Evolutionary conservation across 805 yeast species (phyloP).

Genomic region (Kodamaea restingae): DNA sequence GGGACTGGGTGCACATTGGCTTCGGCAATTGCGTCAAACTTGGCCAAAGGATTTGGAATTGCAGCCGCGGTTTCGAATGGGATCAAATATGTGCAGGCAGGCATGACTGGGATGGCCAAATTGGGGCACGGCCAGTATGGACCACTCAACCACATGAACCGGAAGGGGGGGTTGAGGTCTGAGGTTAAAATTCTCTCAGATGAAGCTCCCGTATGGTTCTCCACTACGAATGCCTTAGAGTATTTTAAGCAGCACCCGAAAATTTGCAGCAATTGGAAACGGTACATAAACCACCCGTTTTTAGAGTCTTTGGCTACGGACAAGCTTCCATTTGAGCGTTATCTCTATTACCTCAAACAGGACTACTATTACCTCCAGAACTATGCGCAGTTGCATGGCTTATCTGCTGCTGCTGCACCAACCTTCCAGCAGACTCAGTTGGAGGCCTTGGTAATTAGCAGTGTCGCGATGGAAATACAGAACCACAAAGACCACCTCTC

Average conservation of each 20-base stretch:
- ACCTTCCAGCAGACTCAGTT: slow-evolving; percentile 46
- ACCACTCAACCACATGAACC: slow-evolving; percentile 60
- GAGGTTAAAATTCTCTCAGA: not conserved
- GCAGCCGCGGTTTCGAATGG: slow-evolving; percentile 50
- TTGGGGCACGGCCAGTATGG: slow-evolving; percentile 56
- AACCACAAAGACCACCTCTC: slow-evolving; percentile 51
- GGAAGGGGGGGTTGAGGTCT: not conserved
- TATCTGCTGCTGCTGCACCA: slow-evolving; percentile 62
- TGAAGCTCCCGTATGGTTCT: not conserved
- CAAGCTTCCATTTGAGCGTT: slow-evolving; percentile 45
- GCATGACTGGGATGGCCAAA: slow-evolving; percentile 44
- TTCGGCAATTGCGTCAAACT: slow-evolving; percentile 71
- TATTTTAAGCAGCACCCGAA: slow-evolving; percentile 54
- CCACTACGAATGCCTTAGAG: slow-evolving; percentile 23
- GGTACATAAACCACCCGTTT: slow-evolving; percentile 60
- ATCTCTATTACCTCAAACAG: slow-evolving; percentile 53
- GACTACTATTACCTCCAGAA: slow-evolving; percentile 69
- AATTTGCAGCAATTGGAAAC: slow-evolving; percentile 53
- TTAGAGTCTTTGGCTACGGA: slow-evolving; percentile 51
- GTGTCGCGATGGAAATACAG: slow-evolving; percentile 52
- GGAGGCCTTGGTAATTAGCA: slow-evolving; percentile 47
- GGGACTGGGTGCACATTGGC: slow-evolving; percentile 92
- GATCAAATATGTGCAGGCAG: slow-evolving; percentile 63
- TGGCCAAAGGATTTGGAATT: slow-evolving; percentile 53
- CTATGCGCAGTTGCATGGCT: slow-evolving; percentile 61